Conservation (phyloP, 2,329 filamentous ascomycete genomes). For the Aspergillus ustus region DNA sequence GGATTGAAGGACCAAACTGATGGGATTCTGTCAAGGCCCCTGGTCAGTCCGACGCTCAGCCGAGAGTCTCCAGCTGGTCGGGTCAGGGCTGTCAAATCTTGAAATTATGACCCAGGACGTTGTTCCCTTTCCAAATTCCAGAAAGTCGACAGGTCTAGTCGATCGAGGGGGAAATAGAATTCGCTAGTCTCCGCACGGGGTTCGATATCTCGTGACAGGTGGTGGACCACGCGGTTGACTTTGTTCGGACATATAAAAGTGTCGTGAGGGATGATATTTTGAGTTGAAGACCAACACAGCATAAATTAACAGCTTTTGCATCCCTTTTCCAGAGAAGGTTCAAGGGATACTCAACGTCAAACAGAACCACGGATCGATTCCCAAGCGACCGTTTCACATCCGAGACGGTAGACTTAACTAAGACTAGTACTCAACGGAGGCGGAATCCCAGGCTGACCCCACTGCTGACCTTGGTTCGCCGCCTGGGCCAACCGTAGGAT, state of each 20-base stretch:
- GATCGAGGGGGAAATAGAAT: not conserved
- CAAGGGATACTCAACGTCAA: not conserved
- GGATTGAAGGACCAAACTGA: not conserved
- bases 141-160: not conserved
- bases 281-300: not conserved
- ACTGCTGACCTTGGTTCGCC: slow-evolving; percentile 12
- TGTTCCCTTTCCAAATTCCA: not conserved
- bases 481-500: not conserved
- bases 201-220: not conserved
- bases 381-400: slow-evolving; percentile 25
- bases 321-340: not conserved
- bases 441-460: not conserved
- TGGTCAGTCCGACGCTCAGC: not conserved
- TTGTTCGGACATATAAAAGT: not conserved
- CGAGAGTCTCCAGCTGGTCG: not conserved
- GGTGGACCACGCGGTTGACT: not conserved
- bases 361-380: slow-evolving; percentile 3
- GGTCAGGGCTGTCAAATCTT: not conserved
- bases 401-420: not conserved
- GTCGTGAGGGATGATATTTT: not conserved
- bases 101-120: too few relatives aligned
- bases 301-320: not conserved
- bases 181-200: not conserved
- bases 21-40: not conserved
- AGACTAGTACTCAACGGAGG: not conserved